Conservation (phyloP, 1,284 basidiomycete genomes). For the Cerioporus squamosus region DNA sequence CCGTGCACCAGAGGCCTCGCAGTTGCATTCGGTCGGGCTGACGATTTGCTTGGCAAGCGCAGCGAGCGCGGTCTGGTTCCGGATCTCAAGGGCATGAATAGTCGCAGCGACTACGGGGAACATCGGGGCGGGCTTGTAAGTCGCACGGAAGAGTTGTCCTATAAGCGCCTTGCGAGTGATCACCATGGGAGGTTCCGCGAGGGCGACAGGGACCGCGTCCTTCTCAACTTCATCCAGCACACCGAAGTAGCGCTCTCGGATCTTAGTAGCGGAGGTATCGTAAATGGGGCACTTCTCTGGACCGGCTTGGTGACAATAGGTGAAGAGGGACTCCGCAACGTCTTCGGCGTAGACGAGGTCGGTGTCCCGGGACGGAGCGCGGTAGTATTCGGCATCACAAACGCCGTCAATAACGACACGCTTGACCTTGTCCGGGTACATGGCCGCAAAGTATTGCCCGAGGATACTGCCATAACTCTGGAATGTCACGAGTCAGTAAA, state of each 20-base stretch:
- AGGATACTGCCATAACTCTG: slow-evolving; percentile 49
- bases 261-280: slow-evolving; percentile 33
- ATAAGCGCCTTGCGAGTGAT: slow-evolving; percentile 23
- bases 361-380: slow-evolving; percentile 21
- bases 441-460: slow-evolving; percentile 45
- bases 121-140: slow-evolving; percentile 44
- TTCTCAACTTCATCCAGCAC: slow-evolving; percentile 35
- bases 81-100: slow-evolving; percentile 41
- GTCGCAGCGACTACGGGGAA: slow-evolving; percentile 38
- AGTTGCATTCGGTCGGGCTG: slow-evolving; percentile 32
- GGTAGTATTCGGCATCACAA: slow-evolving; percentile 30
- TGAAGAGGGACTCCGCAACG: slow-evolving; percentile 38
- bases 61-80: slow-evolving; percentile 38
- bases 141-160: slow-evolving; percentile 35
- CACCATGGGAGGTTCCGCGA: slow-evolving; percentile 17
- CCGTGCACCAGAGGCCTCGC: slow-evolving; percentile 30
- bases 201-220: slow-evolving; percentile 29
- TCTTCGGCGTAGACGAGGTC: slow-evolving; percentile 30
- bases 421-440: slow-evolving; percentile 48
- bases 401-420: slow-evolving; percentile 38
- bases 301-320: slow-evolving; percentile 41
- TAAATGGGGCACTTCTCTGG: slow-evolving; percentile 44
- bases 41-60: slow-evolving; percentile 22
- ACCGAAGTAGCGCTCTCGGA: slow-evolving; percentile 32
- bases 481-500: neutral